phyloP scores from a whole-genome alignment of 2,329 filamentous ascomycete genomes.

The Cercospora berteroae region DNA sequence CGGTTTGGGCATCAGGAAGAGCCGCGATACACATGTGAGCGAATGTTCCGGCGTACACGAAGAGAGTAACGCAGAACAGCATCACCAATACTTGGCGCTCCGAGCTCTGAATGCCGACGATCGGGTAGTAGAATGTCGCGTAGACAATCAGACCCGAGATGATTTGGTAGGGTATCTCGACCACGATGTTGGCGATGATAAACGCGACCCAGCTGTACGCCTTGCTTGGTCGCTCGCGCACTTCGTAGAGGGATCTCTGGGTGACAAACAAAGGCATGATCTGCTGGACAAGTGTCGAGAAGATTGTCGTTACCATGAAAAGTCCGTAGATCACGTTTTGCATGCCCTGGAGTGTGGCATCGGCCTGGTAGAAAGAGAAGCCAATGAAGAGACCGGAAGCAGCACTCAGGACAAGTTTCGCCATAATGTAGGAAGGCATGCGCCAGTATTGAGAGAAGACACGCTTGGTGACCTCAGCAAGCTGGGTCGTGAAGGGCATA shows the following conservation, averaged over 20 bases:
- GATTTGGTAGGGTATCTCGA: slow-evolving; percentile 67
- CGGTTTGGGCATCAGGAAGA: slow-evolving; percentile 67
- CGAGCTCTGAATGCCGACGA: slow-evolving; percentile 42
- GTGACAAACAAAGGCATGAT: slow-evolving; percentile 61
- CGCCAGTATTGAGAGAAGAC: slow-evolving; percentile 48
- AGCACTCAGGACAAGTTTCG: slow-evolving; percentile 58
- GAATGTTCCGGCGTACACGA: slow-evolving; percentile 71
- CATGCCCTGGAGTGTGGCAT: slow-evolving; percentile 42
- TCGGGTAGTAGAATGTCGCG: slow-evolving; percentile 64
- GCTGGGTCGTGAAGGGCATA: slow-evolving; percentile 41
- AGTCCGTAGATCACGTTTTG: slow-evolving; percentile 50
- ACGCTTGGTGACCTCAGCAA: slow-evolving; percentile 42
- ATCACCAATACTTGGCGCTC: slow-evolving; percentile 65
- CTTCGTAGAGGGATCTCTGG: slow-evolving; percentile 59
- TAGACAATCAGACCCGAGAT: slow-evolving; percentile 63
- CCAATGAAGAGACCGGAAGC: slow-evolving; percentile 51
- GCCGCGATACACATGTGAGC: slow-evolving; percentile 71
- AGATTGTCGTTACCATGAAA: slow-evolving; percentile 48
- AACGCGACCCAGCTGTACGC: slow-evolving; percentile 75
- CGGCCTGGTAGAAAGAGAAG: slow-evolving; percentile 46
- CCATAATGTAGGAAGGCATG: slow-evolving; percentile 50
- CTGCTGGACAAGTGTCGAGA: slow-evolving; percentile 52
- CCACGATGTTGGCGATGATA: slow-evolving; percentile 67
- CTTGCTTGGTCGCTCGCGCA: slow-evolving; percentile 62
- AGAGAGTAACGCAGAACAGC: slow-evolving; percentile 62